Evolutionary conservation across 257 asterid species (phyloP).

Genomic region (Cinchona pubescens): DNA sequence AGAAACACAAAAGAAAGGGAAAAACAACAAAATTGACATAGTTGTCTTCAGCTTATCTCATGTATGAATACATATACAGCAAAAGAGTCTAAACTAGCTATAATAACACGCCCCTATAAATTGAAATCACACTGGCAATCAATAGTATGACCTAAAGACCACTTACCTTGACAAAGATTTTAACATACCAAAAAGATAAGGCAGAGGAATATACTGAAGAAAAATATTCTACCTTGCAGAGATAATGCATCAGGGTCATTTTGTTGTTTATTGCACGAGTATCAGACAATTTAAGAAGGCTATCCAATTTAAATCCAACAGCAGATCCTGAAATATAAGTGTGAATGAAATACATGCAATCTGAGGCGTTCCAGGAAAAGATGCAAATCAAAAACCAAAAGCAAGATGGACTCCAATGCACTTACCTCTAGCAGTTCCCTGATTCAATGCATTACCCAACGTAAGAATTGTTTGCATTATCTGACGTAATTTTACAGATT

Average conservation of each 20-base stretch:
- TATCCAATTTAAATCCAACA: conserved; percentile 94
- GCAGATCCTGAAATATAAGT: conserved; percentile 72
- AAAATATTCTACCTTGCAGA: conserved; percentile 72
- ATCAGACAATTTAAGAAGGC: conserved; percentile 96
- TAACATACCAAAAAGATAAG: conserved; percentile 9
- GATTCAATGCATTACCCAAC: conserved; percentile 94
- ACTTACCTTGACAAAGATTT: background rate
- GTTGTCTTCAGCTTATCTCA: background rate
- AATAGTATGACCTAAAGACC: background rate
- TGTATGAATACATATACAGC: background rate
- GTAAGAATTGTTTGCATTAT: conserved; percentile 97
- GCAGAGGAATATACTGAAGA: conserved; percentile 14
- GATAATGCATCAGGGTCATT: conserved; percentile 97
- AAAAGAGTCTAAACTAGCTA: background rate
- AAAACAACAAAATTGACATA: background rate
- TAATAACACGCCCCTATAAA: background rate
- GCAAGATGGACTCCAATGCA: conserved; percentile 10
- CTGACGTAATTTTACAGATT: conserved; percentile 77
- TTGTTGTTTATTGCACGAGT: conserved; percentile 97
- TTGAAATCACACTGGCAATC: background rate
- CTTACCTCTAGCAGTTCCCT: conserved; percentile 97
- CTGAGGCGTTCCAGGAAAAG: conserved; percentile 18
- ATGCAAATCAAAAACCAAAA: conserved; percentile 12
- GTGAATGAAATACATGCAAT: conserved; percentile 11
- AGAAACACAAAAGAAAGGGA: background rate